Conservation (phyloP, 2,329 filamentous ascomycete species). For the Ophiostoma himal-ulmi region DNA sequence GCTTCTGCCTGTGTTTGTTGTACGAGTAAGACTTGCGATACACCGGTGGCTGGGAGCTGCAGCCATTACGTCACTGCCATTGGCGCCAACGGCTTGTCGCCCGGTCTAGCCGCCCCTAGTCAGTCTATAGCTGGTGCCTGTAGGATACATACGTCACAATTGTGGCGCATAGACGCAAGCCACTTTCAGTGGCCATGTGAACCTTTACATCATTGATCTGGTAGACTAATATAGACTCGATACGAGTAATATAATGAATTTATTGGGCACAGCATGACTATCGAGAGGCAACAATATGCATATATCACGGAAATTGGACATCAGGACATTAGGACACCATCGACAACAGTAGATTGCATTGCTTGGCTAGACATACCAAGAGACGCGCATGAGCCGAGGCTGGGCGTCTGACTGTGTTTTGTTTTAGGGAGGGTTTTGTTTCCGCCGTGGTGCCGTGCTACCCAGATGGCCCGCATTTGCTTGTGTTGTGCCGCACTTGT, state of each 20-base stretch:
- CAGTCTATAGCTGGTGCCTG: not conserved
- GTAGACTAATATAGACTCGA: not conserved
- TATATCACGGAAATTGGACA: not conserved
- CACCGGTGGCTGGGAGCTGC: conserved; percentile 7
- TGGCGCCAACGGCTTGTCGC: conserved; percentile 6
- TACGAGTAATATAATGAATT: not conserved
- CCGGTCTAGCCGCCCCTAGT: not conserved
- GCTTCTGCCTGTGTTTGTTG: not conserved
- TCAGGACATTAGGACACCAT: not conserved
- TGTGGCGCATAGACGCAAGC: conserved; percentile 2
- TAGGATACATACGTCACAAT: not conserved
- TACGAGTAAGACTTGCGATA: not conserved
- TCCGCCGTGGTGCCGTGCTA: not conserved
- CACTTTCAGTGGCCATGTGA: conserved; percentile 9
- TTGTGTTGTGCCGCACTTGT: not conserved
- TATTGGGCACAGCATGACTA: not conserved
- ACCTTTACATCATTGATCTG: not conserved
- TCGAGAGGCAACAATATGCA: not conserved
- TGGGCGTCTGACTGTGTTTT: not conserved
- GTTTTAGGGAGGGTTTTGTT: not conserved
- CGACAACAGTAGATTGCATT: not conserved
- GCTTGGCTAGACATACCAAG: not conserved
- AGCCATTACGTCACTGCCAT: conserved; percentile 20
- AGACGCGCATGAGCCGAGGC: not conserved
- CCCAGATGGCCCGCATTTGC: not conserved